phyloP scores from a whole-genome alignment of 2,329 filamentous ascomycete species.

The Epichloe baconii region DNA sequence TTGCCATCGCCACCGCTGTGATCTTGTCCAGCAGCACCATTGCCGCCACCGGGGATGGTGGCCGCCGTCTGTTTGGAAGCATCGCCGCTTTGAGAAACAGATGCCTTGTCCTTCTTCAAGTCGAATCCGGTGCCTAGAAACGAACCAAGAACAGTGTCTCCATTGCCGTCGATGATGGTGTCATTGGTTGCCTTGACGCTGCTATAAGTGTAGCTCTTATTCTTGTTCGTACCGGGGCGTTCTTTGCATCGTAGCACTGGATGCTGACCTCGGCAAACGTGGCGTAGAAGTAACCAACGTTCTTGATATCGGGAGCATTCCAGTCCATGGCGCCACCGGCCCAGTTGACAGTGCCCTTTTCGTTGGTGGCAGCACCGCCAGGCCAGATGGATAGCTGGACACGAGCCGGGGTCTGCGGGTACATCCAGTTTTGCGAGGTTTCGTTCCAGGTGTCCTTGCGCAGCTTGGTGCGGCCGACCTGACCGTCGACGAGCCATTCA shows the following conservation, averaged over 20 bases:
- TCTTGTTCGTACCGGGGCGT: constrained; percentile 51
- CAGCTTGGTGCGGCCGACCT: constrained; percentile 59
- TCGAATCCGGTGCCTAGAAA: constrained; percentile 72
- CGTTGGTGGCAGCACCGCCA: constrained; percentile 68
- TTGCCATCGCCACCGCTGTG: constrained; percentile 5
- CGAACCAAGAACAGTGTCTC: constrained; percentile 63
- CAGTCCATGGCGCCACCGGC: constrained; percentile 85
- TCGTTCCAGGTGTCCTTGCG: constrained; percentile 75
- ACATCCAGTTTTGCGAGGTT: constrained; percentile 70
- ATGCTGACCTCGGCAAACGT: constrained; percentile 66
- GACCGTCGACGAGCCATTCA: constrained; percentile 77
- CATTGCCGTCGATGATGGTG: constrained; percentile 63
- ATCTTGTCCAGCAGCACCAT: constrained; percentile 13
- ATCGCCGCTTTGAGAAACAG: constrained; percentile 9
- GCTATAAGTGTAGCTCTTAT: constrained; percentile 65
- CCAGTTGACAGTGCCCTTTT: constrained; percentile 77
- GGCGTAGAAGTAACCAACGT: constrained; percentile 80
- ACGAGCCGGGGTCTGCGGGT: constrained; percentile 80
- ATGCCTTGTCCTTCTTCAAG: constrained; percentile 37
- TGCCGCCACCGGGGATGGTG: constrained; percentile 19
- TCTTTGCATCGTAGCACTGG: constrained; percentile 62
- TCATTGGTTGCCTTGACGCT: constrained; percentile 54
- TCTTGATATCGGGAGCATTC: constrained; percentile 62
- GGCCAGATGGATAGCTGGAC: constrained; percentile 96
- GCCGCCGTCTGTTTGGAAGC: constrained; percentile 13